phyloP scores from a whole-genome alignment of 257 asterid genomes.

The Marsdenia floribunda region DNA sequence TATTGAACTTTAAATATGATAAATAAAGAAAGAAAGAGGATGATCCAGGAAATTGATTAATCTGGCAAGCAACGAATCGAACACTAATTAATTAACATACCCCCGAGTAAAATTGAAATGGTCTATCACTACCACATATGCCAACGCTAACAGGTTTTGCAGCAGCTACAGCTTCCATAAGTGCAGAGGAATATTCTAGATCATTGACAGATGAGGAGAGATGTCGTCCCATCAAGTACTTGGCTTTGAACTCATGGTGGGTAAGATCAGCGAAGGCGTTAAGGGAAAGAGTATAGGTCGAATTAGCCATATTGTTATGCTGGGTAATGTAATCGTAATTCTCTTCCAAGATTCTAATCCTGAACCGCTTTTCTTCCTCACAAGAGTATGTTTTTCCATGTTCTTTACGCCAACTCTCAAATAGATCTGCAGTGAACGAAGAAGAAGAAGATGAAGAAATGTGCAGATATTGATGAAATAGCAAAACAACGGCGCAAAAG shows the following conservation, averaged over 20 bases:
- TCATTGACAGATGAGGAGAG: too few species aligned
- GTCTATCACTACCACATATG: conserved; percentile 69
- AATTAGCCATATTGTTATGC: neutral
- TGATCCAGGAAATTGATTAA: neutral
- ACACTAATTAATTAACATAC: conserved; percentile 34
- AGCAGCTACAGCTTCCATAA: conserved; percentile 69
- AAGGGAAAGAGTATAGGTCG: too few species aligned
- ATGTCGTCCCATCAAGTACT: too few species aligned
- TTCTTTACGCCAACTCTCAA: conserved; percentile 61
- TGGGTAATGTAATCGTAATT: too few species aligned
- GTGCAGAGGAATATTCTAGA: conserved; percentile 9
- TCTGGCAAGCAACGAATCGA: too few species aligned
- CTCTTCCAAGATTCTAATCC: too few species aligned
- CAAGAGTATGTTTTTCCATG: conserved; percentile 61
- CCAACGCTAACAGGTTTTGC: conserved; percentile 92
- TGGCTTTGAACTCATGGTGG: too few species aligned
- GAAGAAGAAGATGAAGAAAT: too few species aligned
- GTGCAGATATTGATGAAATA: conserved; percentile 14
- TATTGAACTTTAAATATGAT: too few species aligned
- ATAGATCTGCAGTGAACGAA: conserved; percentile 40
- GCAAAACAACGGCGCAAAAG: conserved; percentile 26
- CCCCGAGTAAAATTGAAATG: conserved; percentile 74
- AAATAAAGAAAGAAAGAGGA: neutral
- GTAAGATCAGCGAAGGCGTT: too few species aligned
- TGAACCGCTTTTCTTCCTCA: conserved; percentile 41